Conservation (phyloP, 2,329 filamentous ascomycete species). For the Hymenoscyphus infarciens region DNA sequence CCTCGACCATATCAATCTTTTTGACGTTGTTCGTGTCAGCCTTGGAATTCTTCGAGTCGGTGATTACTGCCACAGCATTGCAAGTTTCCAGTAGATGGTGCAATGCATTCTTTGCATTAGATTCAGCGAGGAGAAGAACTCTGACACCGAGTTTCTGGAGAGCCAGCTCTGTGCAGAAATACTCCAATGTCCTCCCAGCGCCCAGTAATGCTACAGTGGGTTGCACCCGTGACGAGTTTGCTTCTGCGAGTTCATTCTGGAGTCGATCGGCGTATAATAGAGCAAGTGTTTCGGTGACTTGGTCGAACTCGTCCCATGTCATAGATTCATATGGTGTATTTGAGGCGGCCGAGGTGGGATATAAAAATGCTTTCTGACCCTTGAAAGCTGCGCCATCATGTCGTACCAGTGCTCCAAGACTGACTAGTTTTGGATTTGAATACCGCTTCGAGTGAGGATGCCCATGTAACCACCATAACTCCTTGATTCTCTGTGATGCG, state of each 20-base stretch:
- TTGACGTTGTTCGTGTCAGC: conserved; percentile 23
- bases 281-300: conserved; percentile 28
- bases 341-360: conserved; percentile 23
- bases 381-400: conserved; percentile 29
- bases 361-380: conserved; percentile 30
- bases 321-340: conserved; percentile 25
- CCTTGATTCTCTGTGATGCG: conserved; percentile 26
- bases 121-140: conserved; percentile 33
- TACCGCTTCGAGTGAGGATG: conserved; percentile 34
- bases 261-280: conserved; percentile 28
- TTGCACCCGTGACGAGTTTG: conserved; percentile 28
- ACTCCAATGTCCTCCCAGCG: conserved; percentile 30
- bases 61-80: conserved; percentile 31
- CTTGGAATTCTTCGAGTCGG: conserved; percentile 25
- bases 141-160: conserved; percentile 34
- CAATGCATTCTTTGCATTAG: conserved; percentile 30
- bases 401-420: conserved; percentile 31
- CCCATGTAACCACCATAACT: conserved; percentile 35
- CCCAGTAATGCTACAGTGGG: conserved; percentile 35
- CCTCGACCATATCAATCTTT: conserved; percentile 28
- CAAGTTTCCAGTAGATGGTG: conserved; percentile 32
- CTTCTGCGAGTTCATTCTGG: conserved; percentile 24
- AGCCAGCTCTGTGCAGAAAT: conserved; percentile 34
- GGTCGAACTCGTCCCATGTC: conserved; percentile 33
- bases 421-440: conserved; percentile 31